phyloP scores from a whole-genome alignment of 2,329 filamentous ascomycete species.

The Sphaerulina vaccinii region DNA sequence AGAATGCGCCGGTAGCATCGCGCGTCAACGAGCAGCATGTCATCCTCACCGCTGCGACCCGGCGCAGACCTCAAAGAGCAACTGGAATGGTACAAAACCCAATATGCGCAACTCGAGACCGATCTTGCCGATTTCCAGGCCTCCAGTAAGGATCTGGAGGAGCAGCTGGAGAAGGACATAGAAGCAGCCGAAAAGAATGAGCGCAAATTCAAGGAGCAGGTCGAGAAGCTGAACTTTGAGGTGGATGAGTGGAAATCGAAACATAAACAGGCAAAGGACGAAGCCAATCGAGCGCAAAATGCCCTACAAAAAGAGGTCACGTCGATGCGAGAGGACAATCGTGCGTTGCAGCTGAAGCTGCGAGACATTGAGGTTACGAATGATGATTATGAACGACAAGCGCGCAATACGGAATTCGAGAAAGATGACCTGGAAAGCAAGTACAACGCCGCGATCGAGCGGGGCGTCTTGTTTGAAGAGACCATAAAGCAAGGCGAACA shows the following conservation, averaged over 20 bases:
- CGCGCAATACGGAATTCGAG: constrained; percentile 81
- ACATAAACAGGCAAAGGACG: constrained; percentile 90
- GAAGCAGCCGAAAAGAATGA: constrained; percentile 94
- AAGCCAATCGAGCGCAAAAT: constrained; percentile 81
- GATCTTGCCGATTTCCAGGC: constrained; percentile 93
- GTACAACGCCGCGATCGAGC: constrained; percentile 91
- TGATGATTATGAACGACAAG: constrained; percentile 96
- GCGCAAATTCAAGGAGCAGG: constrained; percentile 79
- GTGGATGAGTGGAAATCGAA: constrained; percentile 99
- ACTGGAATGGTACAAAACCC: constrained; percentile 89
- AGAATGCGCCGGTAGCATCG: constrained; percentile 37
- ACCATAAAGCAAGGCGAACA: constrained; percentile 89
- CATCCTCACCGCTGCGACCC: constrained; percentile 39
- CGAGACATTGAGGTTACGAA: constrained; percentile 97
- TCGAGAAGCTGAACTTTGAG: constrained; percentile 79
- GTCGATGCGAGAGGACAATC: constrained; percentile 77
- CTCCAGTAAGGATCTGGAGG: constrained; percentile 89
- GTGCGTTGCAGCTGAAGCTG: constrained; percentile 76
- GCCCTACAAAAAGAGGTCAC: constrained; percentile 94
- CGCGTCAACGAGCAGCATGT: constrained; percentile 29
- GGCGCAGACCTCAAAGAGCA: constrained; percentile 62
- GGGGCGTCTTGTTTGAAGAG: constrained; percentile 89
- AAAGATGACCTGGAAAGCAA: constrained; percentile 95
- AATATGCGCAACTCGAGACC: constrained; percentile 88
- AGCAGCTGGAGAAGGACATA: constrained; percentile 92